Evolutionary conservation across 441 rosid genomes (phyloP).

Genomic region (Lepidium campestre): DNA sequence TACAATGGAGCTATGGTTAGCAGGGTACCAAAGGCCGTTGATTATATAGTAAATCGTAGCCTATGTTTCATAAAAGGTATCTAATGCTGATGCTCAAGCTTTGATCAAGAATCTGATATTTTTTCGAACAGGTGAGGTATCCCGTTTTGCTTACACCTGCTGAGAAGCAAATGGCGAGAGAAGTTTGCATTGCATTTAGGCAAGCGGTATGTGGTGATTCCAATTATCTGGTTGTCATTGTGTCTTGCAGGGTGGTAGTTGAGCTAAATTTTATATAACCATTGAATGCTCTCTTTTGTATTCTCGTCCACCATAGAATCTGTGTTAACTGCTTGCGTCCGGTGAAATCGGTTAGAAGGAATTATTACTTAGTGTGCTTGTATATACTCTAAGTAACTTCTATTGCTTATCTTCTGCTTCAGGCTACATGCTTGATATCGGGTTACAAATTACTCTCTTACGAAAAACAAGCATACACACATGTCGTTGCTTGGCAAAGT

Average conservation of each 20-base stretch:
- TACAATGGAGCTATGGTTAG: slow-evolving; percentile 4
- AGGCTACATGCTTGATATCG: background rate
- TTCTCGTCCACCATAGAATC: background rate
- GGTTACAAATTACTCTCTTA: background rate
- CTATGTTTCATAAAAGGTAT: background rate
- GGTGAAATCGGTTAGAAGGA: background rate
- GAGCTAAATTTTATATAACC: background rate
- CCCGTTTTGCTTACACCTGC: slow-evolving; percentile 96
- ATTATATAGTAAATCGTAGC: background rate
- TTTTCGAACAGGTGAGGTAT: slow-evolving; percentile 79
- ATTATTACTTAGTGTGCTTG: background rate
- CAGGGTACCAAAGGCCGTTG: background rate
- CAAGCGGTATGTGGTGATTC: slow-evolving; percentile 64
- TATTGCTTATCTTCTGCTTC: background rate
- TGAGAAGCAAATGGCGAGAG: slow-evolving; percentile 99
- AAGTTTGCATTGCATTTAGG: slow-evolving; percentile 95
- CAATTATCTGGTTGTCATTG: slow-evolving; percentile 10
- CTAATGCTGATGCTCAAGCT: background rate
- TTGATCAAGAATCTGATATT: slow-evolving; percentile 6
- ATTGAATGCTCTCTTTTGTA: background rate
- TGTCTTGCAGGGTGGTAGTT: background rate
- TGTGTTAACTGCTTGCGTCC: background rate
- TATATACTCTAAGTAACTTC: background rate
- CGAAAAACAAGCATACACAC: background rate
- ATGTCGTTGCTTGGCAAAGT: background rate